These are phyloP conservation scores for Alnus glutinosa DNA, from an alignment of 306 rosid genomes.

Conservation along the genomic window DNA sequence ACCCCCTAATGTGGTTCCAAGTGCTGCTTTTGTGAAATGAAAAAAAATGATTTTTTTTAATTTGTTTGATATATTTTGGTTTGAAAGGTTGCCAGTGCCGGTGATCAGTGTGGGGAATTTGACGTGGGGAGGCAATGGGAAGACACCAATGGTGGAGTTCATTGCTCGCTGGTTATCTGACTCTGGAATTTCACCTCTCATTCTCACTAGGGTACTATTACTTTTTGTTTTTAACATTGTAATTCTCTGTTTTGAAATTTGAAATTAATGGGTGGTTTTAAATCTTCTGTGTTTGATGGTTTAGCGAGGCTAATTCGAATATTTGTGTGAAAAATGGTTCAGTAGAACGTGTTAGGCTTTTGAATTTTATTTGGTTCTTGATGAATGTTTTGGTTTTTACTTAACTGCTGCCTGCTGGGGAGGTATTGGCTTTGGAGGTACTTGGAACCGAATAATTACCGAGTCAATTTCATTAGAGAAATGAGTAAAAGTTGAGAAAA, in stretches of 20 bases:
- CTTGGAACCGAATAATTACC: neutral
- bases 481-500: neutral
- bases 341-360: neutral
- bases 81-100: slow-evolving; percentile 59
- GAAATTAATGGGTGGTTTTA: neutral
- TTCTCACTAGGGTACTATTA: slow-evolving; percentile 70
- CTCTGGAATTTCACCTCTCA: slow-evolving; percentile 65
- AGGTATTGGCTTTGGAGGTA: neutral
- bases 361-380: neutral
- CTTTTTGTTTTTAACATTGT: neutral
- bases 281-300: neutral
- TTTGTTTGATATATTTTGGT: slow-evolving; percentile 12
- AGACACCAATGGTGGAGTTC: slow-evolving; percentile 93
- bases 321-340: neutral
- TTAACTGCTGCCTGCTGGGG: no score
- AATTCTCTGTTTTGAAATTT: neutral
- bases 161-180: slow-evolving; percentile 59
- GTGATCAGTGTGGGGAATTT: slow-evolving; percentile 89
- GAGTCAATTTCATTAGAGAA: neutral
- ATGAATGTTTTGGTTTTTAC: neutral
- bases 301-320: neutral
- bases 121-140: slow-evolving; percentile 98
- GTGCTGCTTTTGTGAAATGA: neutral
- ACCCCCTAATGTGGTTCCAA: neutral
- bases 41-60: no score